A percentile compares a stretch with the other conserved stretches of the same genome.
Conservation (phyloP, 2,329 filamentous ascomycete species). For the Orbilia oligospora region DNA sequence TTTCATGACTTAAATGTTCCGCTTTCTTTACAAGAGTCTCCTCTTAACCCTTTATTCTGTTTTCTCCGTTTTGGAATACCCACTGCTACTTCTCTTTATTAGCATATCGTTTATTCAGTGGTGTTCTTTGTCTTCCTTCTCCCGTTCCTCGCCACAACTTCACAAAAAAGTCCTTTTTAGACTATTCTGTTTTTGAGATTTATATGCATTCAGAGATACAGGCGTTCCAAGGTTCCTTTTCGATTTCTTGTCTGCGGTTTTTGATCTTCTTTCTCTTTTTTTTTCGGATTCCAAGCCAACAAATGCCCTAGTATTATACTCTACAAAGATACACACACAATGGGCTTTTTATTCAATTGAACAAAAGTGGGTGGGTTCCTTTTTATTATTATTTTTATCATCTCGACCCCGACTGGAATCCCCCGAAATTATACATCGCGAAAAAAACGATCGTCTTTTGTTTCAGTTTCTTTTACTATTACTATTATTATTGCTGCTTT, state of each 20-base stretch:
- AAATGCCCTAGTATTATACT: constrained; percentile 32
- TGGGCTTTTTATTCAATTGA: constrained; percentile 11
- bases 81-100: constrained; percentile 49
- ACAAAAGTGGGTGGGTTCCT: constrained; percentile 25
- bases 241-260: constrained; percentile 12
- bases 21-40: constrained; percentile 33
- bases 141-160: constrained; percentile 32
- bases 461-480: neutral
- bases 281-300: constrained; percentile 4
- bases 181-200: constrained; percentile 48
- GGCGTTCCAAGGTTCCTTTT: constrained; percentile 53
- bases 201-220: constrained; percentile 60
- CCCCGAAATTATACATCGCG: constrained; percentile 25
- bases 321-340: constrained; percentile 8
- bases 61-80: constrained; percentile 57
- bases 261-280: constrained; percentile 9
- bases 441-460: constrained; percentile 32
- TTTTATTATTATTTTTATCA: neutral
- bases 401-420: constrained; percentile 25
- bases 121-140: constrained; percentile 44
- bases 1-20: constrained; percentile 48
- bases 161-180: constrained; percentile 57
- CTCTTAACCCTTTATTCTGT: constrained; percentile 43
- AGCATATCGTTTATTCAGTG: constrained; percentile 58
- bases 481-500: constrained; percentile 8